Evolutionary conservation across 257 asterid species (phyloP), one percentile per base, ranked within the genome.

Genomic region (Verbascum thapsus): DNA sequence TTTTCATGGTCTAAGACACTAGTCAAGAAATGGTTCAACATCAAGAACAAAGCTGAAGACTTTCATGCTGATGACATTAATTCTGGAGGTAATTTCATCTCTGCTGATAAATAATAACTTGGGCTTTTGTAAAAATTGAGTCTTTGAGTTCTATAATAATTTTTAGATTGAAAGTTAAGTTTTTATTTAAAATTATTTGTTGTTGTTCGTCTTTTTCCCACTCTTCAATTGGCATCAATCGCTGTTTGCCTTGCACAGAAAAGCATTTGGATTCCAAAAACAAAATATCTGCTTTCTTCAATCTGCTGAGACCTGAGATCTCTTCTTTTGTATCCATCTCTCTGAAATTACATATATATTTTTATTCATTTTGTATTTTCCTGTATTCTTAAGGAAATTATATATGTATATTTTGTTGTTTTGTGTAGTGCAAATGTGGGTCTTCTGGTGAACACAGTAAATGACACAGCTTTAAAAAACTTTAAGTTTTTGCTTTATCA

Each of bases 21-120:
- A 50, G 92, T 94, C 71, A 90, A 94, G 88, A 94, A 94, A 87
- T 89, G 91, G 99, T 77, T 94, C 88, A 87, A 94, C 73, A 76
- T 85, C 80, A 90, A 70, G 78, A 78, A 78, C 86, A 87, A 84
- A 68, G 77, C 87, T 18, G 92, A 90, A 74, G 97, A 94, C 59
- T 89, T 82, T 66, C 99, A 94, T 64, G 97, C 99, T 37, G 99
- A 87, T 76, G 96, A 83, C 81, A 71, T n/a, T n/a, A 76, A 76
- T 51, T 69, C 38, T 51, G 74, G 77, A 79, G 94, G 97, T 81
- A 69, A 79, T 69, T 61, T 26, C 60, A 53, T 57, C 74, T 65
- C 61, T 26, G 3, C 32, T 1, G 5, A 1, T 55, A 37, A 54
- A 47, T 64, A 30, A 17, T 55, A 15, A 58, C 64, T 53, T 64